These are phyloP conservation scores for Nothomitra cinnamomea DNA, from an alignment of 2,329 filamentous ascomycete species.

Conservation along the genomic window DNA sequence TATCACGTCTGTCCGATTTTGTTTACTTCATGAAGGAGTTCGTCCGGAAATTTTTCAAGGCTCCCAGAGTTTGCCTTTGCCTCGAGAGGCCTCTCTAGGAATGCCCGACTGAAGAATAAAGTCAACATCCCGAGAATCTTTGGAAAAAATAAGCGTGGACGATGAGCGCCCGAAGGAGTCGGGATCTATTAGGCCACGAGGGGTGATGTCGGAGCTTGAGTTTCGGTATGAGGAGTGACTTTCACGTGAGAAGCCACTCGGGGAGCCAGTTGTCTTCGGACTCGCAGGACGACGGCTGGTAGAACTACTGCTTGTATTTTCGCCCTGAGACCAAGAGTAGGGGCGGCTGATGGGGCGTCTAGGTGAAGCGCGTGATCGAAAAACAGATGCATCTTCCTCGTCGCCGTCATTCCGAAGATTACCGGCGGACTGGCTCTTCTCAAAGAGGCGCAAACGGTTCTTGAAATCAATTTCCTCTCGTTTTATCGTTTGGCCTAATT, in stretches of 20 bases:
- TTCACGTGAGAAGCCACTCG: not conserved
- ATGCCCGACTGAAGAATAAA: not conserved
- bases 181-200: not conserved
- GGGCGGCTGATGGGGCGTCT: not conserved
- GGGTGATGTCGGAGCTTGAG: not conserved
- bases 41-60: not conserved
- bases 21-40: not conserved
- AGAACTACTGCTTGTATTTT: not conserved
- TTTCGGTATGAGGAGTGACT: not conserved
- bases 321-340: not conserved
- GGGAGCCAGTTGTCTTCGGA: not conserved
- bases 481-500: not conserved
- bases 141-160: not conserved
- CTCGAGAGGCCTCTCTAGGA: not conserved
- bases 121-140: not conserved
- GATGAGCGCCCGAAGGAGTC: not conserved
- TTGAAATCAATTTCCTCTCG: not conserved
- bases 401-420: not conserved
- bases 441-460: not conserved
- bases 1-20: too few relatives aligned
- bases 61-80: conserved; percentile 2
- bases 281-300: not conserved
- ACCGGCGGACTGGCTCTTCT: not conserved
- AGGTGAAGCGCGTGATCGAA: not conserved
- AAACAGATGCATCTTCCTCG: not conserved